A percentile compares a stretch with the other conserved stretches of the same genome.
Evolutionary conservation across 2,329 filamentous ascomycete species (phyloP).

Genomic region (Fonsecaea pedrosoi): DNA sequence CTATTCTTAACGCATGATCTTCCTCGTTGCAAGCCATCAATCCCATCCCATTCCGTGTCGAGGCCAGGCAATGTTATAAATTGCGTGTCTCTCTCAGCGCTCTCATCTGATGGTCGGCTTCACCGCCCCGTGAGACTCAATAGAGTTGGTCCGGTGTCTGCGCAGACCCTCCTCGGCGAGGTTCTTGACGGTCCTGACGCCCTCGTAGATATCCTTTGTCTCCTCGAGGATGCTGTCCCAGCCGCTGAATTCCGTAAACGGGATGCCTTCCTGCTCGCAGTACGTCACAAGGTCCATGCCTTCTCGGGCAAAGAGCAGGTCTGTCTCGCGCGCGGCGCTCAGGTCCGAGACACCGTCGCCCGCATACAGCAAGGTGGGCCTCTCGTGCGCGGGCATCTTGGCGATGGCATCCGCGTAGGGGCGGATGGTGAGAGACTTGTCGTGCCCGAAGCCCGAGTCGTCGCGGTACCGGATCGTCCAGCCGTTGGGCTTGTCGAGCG

Average conservation of each 20-base stretch:
- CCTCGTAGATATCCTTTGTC: constrained; percentile 77
- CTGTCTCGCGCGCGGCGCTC: constrained; percentile 89
- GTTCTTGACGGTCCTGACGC: constrained; percentile 72
- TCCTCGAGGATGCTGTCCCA: constrained; percentile 80
- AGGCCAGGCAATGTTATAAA: background rate
- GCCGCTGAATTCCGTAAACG: constrained; percentile 85
- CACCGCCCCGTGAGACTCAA: constrained; percentile 29
- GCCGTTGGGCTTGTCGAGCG: constrained; percentile 77
- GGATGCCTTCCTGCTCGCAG: constrained; percentile 82
- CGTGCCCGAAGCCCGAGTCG: constrained; percentile 83
- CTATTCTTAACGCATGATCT: background rate
- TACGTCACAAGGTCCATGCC: constrained; percentile 87
- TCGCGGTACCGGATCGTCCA: constrained; percentile 92
- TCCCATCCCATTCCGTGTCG: background rate
- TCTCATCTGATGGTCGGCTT: constrained; percentile 28
- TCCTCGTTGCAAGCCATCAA: background rate
- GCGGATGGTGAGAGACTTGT: constrained; percentile 90
- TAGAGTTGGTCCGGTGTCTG: constrained; percentile 37
- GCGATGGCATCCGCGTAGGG: constrained; percentile 70
- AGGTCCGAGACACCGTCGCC: constrained; percentile 94
- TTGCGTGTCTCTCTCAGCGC: too few species aligned
- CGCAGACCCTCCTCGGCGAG: constrained; percentile 60
- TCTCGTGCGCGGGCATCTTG: constrained; percentile 67
- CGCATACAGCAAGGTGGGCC: constrained; percentile 90
- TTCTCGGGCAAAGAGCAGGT: constrained; percentile 91